These are phyloP conservation scores for Xylaria sp. DNA, from an alignment of 2,329 filamentous ascomycete species.

Conservation along the genomic window DNA sequence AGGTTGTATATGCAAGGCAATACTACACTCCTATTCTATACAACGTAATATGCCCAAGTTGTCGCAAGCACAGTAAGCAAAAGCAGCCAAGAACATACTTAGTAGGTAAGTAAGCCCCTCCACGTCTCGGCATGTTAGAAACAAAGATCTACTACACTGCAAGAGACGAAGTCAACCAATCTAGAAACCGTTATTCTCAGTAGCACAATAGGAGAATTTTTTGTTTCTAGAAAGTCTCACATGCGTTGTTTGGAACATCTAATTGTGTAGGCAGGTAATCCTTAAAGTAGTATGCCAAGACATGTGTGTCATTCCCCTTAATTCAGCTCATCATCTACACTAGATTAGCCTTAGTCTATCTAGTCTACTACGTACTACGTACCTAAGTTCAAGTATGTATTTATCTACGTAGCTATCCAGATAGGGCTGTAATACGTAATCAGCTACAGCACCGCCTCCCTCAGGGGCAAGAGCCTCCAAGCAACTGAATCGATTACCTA, in stretches of 20 bases:
- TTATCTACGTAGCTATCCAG: not conserved
- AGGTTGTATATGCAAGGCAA: too few species aligned
- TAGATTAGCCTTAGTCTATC: too few species aligned
- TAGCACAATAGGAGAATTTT: not conserved
- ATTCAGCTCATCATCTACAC: too few species aligned
- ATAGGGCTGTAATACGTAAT: slow-evolving; percentile 1
- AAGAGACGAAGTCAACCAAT: not conserved
- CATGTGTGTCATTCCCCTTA: too few species aligned
- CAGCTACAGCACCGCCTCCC: slow-evolving; percentile 42
- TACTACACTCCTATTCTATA: not conserved
- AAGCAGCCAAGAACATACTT: not conserved
- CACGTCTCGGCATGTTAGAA: not conserved
- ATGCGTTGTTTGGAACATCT: not conserved
- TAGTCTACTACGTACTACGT: too few species aligned
- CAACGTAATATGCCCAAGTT: not conserved
- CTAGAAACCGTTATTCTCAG: not conserved
- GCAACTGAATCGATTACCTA: too few species aligned
- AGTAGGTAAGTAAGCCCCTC: not conserved
- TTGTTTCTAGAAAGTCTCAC: not conserved
- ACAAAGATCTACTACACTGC: not conserved
- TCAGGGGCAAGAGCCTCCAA: slow-evolving; percentile 32
- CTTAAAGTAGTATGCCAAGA: not conserved
- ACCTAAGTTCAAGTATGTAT: too few species aligned
- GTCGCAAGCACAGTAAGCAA: not conserved
- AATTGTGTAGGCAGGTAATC: not conserved